Evolutionary conservation across 306 rosid species (phyloP).

Genomic region (Cicer pinnatifidum): DNA sequence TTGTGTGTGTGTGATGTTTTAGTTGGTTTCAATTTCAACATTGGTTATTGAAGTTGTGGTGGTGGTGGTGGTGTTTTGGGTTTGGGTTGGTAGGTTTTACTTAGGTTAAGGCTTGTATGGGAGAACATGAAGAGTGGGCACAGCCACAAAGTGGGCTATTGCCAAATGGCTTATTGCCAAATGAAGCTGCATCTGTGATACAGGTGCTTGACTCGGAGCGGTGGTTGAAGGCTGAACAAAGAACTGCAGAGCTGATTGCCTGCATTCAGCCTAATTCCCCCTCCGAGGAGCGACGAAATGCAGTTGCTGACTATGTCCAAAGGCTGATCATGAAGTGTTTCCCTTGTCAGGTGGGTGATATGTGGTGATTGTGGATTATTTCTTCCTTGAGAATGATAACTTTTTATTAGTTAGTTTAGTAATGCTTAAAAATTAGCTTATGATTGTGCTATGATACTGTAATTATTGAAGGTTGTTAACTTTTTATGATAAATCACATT

Average conservation of each 20-base stretch:
- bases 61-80: constrained; percentile 35
- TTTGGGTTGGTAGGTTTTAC: constrained; percentile 48
- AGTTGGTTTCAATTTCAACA: constrained; percentile 33
- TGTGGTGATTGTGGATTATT: constrained; percentile 29
- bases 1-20: constrained; percentile 23
- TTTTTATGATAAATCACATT: not conserved
- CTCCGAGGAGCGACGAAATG: constrained; percentile 81
- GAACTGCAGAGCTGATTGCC: constrained; percentile 85
- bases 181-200: constrained; percentile 84
- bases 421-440: constrained; percentile 9
- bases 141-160: constrained; percentile 86
- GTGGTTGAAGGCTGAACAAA: constrained; percentile 88
- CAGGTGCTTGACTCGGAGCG: constrained; percentile 73
- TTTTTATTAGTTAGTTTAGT: constrained; percentile 34
- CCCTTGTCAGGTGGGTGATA: constrained; percentile 79
- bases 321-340: constrained; percentile 78
- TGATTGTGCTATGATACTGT: constrained; percentile 10
- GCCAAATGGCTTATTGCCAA: constrained; percentile 88
- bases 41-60: constrained; percentile 40
- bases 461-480: constrained; percentile 13
- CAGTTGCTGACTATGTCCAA: constrained; percentile 85
- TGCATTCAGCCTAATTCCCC: constrained; percentile 94
- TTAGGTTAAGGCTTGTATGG: constrained; percentile 77
- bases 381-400: not conserved
- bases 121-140: constrained; percentile 88